phyloP scores from a whole-genome alignment of 202 grass and related monocot species.

The Schoenoplectus triqueter region DNA sequence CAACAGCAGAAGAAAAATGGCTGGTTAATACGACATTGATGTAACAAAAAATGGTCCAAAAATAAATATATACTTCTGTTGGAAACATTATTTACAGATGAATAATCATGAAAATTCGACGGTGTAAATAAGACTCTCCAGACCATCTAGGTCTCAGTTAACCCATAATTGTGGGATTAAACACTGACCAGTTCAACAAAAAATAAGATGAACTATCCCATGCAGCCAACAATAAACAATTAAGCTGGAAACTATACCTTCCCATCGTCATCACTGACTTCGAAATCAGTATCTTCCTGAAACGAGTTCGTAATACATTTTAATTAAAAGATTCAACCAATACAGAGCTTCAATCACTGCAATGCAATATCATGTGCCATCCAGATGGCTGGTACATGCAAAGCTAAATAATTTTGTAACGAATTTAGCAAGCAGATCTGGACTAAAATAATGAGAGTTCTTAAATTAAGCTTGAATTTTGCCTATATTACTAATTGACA shows the following conservation, averaged over 20 bases:
- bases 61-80: neutral
- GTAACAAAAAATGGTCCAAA: neutral
- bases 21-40: neutral
- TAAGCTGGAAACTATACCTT: conserved; percentile 60
- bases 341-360: neutral
- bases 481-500: neutral
- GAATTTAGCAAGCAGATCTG: conserved; percentile 4
- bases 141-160: conserved; percentile 9
- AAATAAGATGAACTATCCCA: conserved; percentile 20
- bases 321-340: conserved; percentile 17
- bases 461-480: conserved; percentile 13
- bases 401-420: neutral
- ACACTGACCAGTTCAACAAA: conserved; percentile 19
- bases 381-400: neutral
- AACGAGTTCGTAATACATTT: conserved; percentile 42
- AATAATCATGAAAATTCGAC: neutral
- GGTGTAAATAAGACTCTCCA: neutral
- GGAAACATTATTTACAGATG: conserved; percentile 5
- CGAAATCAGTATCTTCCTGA: conserved; percentile 83
- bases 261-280: conserved; percentile 59
- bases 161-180: conserved; percentile 6
- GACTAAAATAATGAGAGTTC: neutral
- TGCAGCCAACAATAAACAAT: conserved; percentile 11
- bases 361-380: neutral
- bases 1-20: neutral